Evolutionary conservation across 371 early-diverging fungal species (phyloP), one percentile per base, ranked within the genome.

Genomic region (Neoconidiobolus thromboides): DNA sequence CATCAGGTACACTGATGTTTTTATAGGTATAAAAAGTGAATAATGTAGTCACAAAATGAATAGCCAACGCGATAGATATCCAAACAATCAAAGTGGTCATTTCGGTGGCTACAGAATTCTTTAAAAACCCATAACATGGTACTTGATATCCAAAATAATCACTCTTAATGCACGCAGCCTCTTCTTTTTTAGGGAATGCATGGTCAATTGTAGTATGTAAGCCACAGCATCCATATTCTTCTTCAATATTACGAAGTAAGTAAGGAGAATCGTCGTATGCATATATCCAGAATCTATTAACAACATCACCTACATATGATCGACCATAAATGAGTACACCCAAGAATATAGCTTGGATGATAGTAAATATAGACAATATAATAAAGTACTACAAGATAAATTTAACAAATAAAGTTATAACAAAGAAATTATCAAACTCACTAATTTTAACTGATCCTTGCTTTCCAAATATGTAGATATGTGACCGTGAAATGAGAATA

Each of bases 181-280:
- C 37, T 9, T 38, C 52, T 7, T 51, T 10, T 9, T 51, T n/a
- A n/a, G 52, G 52, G 52, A 51, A 51, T 14, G 52, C 52, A 36
- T 51, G 52, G 52, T 51, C 52, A 36, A 5, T 51, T 14, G n/a
- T 51, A 36, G 14, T 38, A 51, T 38, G 52, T 7, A 51, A 38
- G 9, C 52, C 52, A 51, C 52, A 51, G 52, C 52, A 51, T 51
- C 37, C 6, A 51, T 26, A 51, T 38, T 51, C 52, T 36, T 51
- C 52, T 38, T 51, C 52, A n/a, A 51, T 51, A 38, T 51, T 51
- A 38, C 52, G 52, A 38, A 51, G 14, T 38, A 51, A n/a, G 37
- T 51, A 51, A 5, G 37, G 26, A 26, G 26, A 6, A 51, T 36
- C 26, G 26, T 51, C 37, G 36, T 51, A 51, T 5, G 52, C 52